phyloP scores from a whole-genome alignment of 2,329 filamentous ascomycete species.

The Sporothrix schenckii region DNA sequence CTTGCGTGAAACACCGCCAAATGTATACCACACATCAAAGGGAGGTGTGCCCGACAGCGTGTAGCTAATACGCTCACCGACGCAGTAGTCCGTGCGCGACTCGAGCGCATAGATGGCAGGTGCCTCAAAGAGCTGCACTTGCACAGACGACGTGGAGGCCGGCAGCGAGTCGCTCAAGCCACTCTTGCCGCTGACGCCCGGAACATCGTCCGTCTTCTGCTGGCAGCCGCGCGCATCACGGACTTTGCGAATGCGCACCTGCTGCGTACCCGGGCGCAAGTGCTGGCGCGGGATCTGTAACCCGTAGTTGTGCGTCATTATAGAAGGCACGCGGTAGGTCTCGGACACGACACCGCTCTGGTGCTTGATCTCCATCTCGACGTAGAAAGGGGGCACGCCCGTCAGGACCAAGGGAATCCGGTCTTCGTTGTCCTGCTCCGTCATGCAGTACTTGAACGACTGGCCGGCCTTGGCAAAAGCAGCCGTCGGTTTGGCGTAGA shows the following conservation, averaged over 20 bases:
- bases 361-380: conserved; percentile 93
- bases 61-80: conserved; percentile 92
- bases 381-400: conserved; percentile 81
- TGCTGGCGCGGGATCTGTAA: conserved; percentile 83
- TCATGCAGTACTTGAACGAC: conserved; percentile 92
- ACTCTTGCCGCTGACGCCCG: conserved; percentile 61
- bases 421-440: conserved; percentile 79
- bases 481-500: conserved; percentile 81
- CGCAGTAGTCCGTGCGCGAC: conserved; percentile 84
- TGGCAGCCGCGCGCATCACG: conserved; percentile 86
- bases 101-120: conserved; percentile 89
- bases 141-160: conserved; percentile 56
- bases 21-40: conserved; percentile 91
- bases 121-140: conserved; percentile 90
- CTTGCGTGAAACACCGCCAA: conserved; percentile 76
- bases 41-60: conserved; percentile 87
- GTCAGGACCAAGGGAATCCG: conserved; percentile 83
- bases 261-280: conserved; percentile 85
- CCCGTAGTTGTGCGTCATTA: conserved; percentile 72
- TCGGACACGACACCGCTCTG: conserved; percentile 79
- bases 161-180: conserved; percentile 48
- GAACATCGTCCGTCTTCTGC: conserved; percentile 53
- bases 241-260: conserved; percentile 85
- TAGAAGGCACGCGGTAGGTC: conserved; percentile 77
- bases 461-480: conserved; percentile 83